These are phyloP conservation scores for Begonia masoniana DNA, from an alignment of 306 rosid genomes.

Conservation along the genomic window DNA sequence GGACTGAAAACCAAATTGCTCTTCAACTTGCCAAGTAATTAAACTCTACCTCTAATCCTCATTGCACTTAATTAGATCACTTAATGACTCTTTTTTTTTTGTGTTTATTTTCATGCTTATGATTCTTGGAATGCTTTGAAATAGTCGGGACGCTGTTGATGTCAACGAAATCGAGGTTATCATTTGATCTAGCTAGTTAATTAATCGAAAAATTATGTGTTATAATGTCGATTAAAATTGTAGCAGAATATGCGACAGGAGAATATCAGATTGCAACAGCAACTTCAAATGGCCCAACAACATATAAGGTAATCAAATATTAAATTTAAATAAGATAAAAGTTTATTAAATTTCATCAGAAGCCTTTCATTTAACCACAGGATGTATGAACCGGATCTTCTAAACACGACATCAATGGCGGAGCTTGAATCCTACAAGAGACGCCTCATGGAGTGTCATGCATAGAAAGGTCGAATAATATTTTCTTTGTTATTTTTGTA, in stretches of 20 bases:
- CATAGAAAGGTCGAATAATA: conserved; percentile 48
- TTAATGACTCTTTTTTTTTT: no score
- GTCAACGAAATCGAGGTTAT: no score
- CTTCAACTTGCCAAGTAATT: no score
- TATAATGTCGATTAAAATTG: background rate
- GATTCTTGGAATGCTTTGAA: no score
- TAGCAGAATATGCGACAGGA: conserved; percentile 64
- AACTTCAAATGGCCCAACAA: conserved; percentile 66
- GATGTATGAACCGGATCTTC: conserved; percentile 56
- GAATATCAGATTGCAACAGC: conserved; percentile 46
- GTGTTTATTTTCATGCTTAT: no score
- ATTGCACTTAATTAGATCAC: no score
- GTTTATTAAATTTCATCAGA: background rate
- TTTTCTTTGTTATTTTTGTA: no score
- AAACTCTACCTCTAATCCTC: no score
- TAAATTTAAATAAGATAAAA: background rate
- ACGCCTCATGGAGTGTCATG: conserved; percentile 38
- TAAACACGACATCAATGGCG: conserved; percentile 42
- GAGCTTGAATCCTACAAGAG: conserved; percentile 61
- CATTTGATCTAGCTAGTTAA: no score
- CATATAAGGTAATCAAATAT: conserved; percentile 40
- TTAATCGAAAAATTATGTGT: background rate
- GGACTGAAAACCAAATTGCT: no score
- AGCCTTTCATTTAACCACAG: conserved; percentile 11
- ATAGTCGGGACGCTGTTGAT: no score